Evolutionary conservation across 1,139 yeast species (phyloP).

Genomic region (Suhomyces bokatorum): DNA sequence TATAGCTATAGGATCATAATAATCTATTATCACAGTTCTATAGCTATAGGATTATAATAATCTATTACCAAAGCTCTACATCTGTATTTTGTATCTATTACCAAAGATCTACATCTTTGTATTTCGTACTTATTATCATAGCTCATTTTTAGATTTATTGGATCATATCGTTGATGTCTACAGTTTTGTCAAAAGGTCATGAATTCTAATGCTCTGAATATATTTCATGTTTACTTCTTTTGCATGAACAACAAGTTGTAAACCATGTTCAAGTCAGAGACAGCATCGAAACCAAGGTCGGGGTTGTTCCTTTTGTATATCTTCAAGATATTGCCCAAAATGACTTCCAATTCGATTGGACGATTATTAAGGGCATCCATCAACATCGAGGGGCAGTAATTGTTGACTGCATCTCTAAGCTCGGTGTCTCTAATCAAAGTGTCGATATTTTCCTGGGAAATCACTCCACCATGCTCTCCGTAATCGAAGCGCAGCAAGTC

Average conservation of each 20-base stretch:
- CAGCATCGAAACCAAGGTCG: constrained; percentile 12
- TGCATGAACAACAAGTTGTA: constrained; percentile 36
- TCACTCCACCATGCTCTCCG: constrained; percentile 16
- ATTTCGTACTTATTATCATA: too few species aligned
- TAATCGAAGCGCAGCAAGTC: constrained; percentile 21
- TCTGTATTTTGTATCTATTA: too few species aligned
- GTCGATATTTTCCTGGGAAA: constrained; percentile 20
- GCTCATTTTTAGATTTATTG: too few species aligned
- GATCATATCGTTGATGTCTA: too few species aligned
- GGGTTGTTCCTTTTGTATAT: constrained; percentile 15
- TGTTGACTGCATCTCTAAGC: constrained; percentile 21
- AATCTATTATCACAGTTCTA: too few species aligned
- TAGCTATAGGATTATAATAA: too few species aligned
- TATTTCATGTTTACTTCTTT: not conserved
- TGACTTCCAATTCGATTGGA: constrained; percentile 67
- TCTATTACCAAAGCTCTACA: too few species aligned
- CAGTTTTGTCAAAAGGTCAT: too few species aligned
- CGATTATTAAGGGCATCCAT: constrained; percentile 70
- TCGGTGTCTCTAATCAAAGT: constrained; percentile 20
- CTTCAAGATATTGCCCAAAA: constrained; percentile 27
- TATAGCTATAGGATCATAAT: too few species aligned
- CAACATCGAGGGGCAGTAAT: constrained; percentile 63
- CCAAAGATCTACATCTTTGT: too few species aligned
- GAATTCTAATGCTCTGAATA: too few species aligned
- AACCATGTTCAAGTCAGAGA: constrained; percentile 28